Evolutionary conservation across 2,329 filamentous ascomycete genomes (phyloP).

Genomic region (Penicillium brevicompactum): DNA sequence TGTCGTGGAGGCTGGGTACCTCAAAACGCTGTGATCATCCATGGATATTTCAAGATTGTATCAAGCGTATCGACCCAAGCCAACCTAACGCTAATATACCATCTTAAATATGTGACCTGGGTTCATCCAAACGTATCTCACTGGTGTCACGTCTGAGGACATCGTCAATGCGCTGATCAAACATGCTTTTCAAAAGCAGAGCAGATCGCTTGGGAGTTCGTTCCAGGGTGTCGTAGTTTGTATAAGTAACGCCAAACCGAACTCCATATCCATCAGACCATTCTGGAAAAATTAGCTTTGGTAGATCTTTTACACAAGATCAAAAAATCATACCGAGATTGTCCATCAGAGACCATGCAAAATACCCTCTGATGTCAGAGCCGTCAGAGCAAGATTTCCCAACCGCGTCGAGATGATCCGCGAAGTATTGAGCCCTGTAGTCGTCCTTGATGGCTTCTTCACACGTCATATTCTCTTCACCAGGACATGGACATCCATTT

Average conservation of each 20-base stretch:
- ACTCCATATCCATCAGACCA: slow-evolving; percentile 32
- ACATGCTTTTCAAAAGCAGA: slow-evolving; percentile 19
- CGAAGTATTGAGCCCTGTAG: slow-evolving; percentile 43
- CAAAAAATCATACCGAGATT: slow-evolving; percentile 33
- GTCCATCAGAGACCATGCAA: slow-evolving; percentile 37
- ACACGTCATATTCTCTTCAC: slow-evolving; percentile 35
- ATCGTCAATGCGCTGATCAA: slow-evolving; percentile 13
- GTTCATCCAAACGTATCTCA: background rate
- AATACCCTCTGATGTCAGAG: slow-evolving; percentile 32
- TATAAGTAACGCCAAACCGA: slow-evolving; percentile 31
- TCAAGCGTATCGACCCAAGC: too few species aligned
- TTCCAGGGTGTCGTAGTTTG: slow-evolving; percentile 28
- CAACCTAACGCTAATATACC: too few species aligned
- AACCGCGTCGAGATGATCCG: slow-evolving; percentile 43
- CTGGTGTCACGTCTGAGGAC: background rate
- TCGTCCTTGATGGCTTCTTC: slow-evolving; percentile 41
- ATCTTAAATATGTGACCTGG: background rate
- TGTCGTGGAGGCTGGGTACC: too few species aligned
- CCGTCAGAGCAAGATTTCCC: slow-evolving; percentile 29
- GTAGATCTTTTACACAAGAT: background rate
- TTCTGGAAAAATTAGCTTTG: slow-evolving; percentile 13
- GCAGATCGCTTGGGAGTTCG: slow-evolving; percentile 32
- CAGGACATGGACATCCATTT: slow-evolving; percentile 39
- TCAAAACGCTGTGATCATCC: too few species aligned
- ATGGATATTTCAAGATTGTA: too few species aligned